Conservation (phyloP, 1,284 basidiomycete species). For the Kwoniella shivajii region DNA sequence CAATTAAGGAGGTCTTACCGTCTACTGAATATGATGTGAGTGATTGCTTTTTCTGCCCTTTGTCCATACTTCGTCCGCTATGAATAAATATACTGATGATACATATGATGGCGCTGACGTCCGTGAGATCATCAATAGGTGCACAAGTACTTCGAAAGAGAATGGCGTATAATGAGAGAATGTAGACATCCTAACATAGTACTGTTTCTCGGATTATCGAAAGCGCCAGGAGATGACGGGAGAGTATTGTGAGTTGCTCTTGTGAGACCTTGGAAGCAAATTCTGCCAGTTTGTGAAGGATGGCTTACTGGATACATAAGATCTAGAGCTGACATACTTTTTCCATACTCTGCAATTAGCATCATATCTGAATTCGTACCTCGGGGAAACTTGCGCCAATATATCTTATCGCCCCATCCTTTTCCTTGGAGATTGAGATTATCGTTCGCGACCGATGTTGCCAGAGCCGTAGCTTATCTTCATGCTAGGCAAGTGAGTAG, state of each 20-base stretch:
- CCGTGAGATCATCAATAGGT: constrained; percentile 54
- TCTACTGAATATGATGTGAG: constrained; percentile 79
- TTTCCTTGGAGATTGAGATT: constrained; percentile 89
- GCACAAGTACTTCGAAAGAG: constrained; percentile 94
- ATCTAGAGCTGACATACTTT: no score
- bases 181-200: constrained; percentile 90
- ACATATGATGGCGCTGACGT: not conserved
- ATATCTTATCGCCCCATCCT: constrained; percentile 71
- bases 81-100: not conserved
- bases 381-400: constrained; percentile 75
- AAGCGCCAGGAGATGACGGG: constrained; percentile 76
- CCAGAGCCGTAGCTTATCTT: constrained; percentile 92
- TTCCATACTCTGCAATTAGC: constrained; percentile 25
- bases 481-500: constrained; percentile 74
- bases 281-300: no score
- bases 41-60: not conserved
- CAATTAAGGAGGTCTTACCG: constrained; percentile 91
- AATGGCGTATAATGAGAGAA: constrained; percentile 93
- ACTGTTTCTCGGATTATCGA: constrained; percentile 88
- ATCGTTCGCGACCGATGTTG: constrained; percentile 91
- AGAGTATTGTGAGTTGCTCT: constrained; percentile 69
- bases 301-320: no score
- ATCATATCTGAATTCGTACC: constrained; percentile 84
- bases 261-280: no score
- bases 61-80: not conserved